These are phyloP conservation scores for Cordyceps javanica DNA, from an alignment of 2,329 filamentous ascomycete genomes.

Conservation along the genomic window DNA sequence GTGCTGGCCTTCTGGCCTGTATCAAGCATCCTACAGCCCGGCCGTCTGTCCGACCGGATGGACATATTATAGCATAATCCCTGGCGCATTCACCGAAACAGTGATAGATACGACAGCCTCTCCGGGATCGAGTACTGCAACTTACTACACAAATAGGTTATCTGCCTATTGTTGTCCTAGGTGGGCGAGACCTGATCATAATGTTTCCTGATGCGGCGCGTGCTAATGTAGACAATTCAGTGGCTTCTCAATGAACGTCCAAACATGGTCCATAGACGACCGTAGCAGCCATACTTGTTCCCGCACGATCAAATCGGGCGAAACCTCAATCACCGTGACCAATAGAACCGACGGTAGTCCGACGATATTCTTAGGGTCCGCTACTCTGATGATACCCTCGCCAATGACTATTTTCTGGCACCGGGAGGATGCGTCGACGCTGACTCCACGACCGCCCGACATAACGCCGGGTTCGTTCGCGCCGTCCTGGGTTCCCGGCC, in stretches of 20 bases:
- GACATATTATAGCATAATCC: conserved; percentile 8
- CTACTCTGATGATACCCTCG: background rate
- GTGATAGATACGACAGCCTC: background rate
- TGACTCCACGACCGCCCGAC: background rate
- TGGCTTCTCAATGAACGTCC: background rate
- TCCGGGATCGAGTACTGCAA: background rate
- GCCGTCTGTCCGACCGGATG: conserved; percentile 9
- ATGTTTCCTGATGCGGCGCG: no score
- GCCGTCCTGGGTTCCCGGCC: conserved; percentile 6
- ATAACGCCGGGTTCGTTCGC: background rate
- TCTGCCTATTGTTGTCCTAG: conserved; percentile 6
- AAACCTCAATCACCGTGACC: background rate
- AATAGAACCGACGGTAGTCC: background rate
- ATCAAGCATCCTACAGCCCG: background rate
- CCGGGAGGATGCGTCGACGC: background rate
- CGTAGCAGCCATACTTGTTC: background rate
- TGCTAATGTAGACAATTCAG: background rate
- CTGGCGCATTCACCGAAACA: background rate
- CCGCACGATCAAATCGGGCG: background rate
- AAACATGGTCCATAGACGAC: background rate
- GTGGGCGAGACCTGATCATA: background rate
- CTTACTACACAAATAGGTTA: background rate
- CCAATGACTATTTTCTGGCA: background rate
- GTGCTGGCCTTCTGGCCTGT: background rate
- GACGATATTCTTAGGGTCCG: background rate